Conservation (phyloP, 768 basidiomycete genomes). For the Tephrocybe sp. region DNA sequence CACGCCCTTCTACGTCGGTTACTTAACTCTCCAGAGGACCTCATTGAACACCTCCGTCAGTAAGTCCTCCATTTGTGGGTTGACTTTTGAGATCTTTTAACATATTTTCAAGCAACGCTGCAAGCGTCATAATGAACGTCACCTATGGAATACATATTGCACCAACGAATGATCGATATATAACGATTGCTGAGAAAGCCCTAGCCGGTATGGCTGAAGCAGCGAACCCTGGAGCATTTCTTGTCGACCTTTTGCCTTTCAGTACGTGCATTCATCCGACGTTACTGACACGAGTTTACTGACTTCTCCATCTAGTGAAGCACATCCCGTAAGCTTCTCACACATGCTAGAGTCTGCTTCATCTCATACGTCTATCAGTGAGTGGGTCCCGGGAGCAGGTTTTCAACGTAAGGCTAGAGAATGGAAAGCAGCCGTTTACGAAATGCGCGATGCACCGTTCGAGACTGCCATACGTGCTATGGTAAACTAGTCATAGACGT, state of each 20-base stretch:
- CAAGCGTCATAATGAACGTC: conserved; percentile 53
- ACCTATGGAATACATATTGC: conserved; percentile 50
- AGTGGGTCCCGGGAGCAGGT: conserved; percentile 51
- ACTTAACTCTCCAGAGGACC: conserved; percentile 39
- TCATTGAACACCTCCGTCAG: conserved; percentile 52
- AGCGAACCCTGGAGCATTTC: conserved; percentile 50
- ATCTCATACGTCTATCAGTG: conserved; percentile 22
- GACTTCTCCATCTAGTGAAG: conserved; percentile 37
- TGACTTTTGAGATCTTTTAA: too few relatives aligned
- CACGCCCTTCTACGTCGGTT: conserved; percentile 45
- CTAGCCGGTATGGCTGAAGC: conserved; percentile 51
- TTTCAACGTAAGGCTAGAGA: conserved; percentile 51
- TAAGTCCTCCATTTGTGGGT: conserved; percentile 30
- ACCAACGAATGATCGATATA: conserved; percentile 43
- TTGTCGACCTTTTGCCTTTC: conserved; percentile 50
- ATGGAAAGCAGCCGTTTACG: conserved; percentile 46
- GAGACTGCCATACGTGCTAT: conserved; percentile 34
- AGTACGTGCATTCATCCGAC: conserved; percentile 19
- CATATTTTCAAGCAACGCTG: conserved; percentile 39
- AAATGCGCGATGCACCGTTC: conserved; percentile 49
- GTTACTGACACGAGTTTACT: not conserved
- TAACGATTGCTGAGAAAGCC: conserved; percentile 53
- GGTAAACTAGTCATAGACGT: conserved; percentile 24
- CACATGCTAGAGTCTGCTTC: not conserved
- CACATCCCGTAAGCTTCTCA: conserved; percentile 40